A percentile compares a stretch with the other conserved stretches of the same genome.
Conservation (phyloP, 257 asterid genomes). For the Nicotiana sylvestris region DNA sequence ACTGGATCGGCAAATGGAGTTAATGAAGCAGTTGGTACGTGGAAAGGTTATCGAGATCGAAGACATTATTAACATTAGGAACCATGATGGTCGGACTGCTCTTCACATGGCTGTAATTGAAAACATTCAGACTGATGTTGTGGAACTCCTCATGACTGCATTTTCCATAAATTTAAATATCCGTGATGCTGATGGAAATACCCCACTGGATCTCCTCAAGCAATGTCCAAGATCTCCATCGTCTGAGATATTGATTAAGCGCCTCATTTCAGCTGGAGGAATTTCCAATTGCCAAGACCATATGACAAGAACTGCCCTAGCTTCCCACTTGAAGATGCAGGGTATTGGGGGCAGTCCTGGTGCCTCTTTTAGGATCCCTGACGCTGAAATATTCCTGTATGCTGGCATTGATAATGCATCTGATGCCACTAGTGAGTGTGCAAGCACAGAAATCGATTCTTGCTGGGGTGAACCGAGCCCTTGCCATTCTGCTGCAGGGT, state of each 20-base stretch:
- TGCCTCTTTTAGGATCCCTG: constrained; percentile 68
- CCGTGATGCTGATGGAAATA: constrained; percentile 62
- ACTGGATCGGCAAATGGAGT: constrained; percentile 60
- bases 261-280: constrained; percentile 74
- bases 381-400: constrained; percentile 59
- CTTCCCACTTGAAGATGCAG: constrained; percentile 51
- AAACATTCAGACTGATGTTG: constrained; percentile 55
- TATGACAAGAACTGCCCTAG: constrained; percentile 36
- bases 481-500: constrained; percentile 22
- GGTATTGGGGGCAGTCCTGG: constrained; percentile 79
- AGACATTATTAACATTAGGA: constrained; percentile 52
- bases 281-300: constrained; percentile 40
- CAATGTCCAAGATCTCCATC: constrained; percentile 55
- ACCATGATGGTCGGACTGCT: constrained; percentile 74
- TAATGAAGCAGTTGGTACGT: constrained; percentile 43
- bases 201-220: constrained; percentile 74
- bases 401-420: constrained; percentile 43
- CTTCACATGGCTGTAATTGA: constrained; percentile 74
- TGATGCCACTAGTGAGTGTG: constrained; percentile 30
- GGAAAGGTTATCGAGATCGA: constrained; percentile 32
- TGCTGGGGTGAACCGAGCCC: constrained; percentile 54
- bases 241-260: constrained; percentile 65
- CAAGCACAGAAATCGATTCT: constrained; percentile 31
- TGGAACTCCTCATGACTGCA: constrained; percentile 70
- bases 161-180: constrained; percentile 46